phyloP scores from a whole-genome alignment of 164 flowering plant genomes.

The Magnolia kwangsiensis region DNA sequence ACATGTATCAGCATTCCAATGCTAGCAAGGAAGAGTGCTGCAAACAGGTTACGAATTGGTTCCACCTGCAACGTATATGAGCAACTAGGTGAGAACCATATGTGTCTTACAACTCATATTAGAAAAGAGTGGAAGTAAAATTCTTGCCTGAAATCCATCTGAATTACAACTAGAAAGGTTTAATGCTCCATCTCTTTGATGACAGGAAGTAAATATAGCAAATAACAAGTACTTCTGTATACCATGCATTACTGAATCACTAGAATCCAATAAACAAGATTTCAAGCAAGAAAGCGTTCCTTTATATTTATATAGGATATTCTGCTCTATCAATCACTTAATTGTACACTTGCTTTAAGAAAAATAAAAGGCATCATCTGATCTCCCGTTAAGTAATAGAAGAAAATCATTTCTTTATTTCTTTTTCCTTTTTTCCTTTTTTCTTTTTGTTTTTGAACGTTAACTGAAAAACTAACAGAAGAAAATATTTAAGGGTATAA shows the following conservation, averaged over 20 bases:
- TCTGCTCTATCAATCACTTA: background rate
- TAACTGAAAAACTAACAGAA: background rate
- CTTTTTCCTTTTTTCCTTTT: background rate
- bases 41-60: conserved; percentile 92
- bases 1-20: conserved; percentile 98
- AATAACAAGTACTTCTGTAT: too few relatives aligned
- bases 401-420: too few relatives aligned
- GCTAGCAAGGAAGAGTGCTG: conserved; percentile 94
- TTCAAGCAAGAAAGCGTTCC: background rate
- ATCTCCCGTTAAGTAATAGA: background rate
- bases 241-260: too few relatives aligned
- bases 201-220: background rate
- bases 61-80: conserved; percentile 65
- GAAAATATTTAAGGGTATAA: background rate
- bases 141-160: background rate
- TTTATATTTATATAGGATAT: too few relatives aligned
- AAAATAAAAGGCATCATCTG: background rate
- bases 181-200: background rate
- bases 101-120: background rate
- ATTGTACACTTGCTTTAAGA: background rate
- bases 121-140: background rate
- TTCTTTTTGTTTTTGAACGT: background rate
- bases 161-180: background rate
- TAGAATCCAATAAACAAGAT: background rate
- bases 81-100: conserved; percentile 1